These are phyloP conservation scores for Nicotiana knightiana DNA, from an alignment of 257 asterid species.

Conservation along the genomic window DNA sequence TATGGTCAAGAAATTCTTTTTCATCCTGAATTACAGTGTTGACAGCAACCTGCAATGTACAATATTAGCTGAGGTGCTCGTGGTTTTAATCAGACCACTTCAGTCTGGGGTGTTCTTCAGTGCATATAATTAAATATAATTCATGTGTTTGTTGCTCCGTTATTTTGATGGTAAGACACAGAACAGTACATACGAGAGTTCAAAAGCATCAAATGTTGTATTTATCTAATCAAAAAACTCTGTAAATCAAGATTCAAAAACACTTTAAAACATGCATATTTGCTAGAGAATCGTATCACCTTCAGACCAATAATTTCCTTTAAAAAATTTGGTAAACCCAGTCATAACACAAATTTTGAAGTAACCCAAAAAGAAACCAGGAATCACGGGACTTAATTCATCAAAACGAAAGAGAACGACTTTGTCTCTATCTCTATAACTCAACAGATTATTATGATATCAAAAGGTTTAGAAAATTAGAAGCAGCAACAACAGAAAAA, in stretches of 20 bases:
- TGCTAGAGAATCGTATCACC: background rate
- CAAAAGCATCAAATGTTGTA: background rate
- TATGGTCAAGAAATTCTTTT: slow-evolving; percentile 90
- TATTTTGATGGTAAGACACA: background rate
- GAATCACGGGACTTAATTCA: background rate
- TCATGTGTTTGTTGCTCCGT: background rate
- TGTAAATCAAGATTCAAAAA: background rate
- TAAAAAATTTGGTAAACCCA: background rate
- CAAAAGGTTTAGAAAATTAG: background rate
- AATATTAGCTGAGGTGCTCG: background rate
- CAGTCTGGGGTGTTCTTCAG: background rate
- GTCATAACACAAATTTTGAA: background rate
- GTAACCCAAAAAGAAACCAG: background rate
- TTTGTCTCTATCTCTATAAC: slow-evolving; percentile 2
- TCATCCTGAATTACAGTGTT: slow-evolving; percentile 81
- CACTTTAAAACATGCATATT: background rate
- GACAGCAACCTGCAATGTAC: slow-evolving; percentile 78
- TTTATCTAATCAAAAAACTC: background rate
- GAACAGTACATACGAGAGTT: background rate
- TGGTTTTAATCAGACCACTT: background rate
- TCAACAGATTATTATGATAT: background rate
- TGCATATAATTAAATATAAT: background rate
- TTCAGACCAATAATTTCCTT: background rate
- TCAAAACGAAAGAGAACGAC: background rate
- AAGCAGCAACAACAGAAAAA: background rate